These are phyloP conservation scores for Pichia sp. DNA, from an alignment of 1,139 yeast genomes.

Conservation along the genomic window DNA sequence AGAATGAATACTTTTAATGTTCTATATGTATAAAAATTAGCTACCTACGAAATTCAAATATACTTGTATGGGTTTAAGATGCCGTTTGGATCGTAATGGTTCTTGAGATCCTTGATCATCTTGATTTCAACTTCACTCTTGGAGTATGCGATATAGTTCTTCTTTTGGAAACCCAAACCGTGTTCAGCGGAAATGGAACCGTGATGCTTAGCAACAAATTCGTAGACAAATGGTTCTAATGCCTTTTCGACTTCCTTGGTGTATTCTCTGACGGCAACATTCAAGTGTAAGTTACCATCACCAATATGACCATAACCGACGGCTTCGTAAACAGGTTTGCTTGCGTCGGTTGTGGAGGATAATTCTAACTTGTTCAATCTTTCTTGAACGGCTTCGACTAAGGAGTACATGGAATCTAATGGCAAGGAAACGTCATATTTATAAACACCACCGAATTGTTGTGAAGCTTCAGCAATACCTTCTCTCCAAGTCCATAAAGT, in stretches of 20 bases:
- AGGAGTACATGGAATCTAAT: constrained; percentile 68
- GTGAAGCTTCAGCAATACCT: constrained; percentile 84
- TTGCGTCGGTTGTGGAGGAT: constrained; percentile 59
- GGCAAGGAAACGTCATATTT: constrained; percentile 96
- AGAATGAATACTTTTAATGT: no score
- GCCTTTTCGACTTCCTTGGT: constrained; percentile 70
- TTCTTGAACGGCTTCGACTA: constrained; percentile 71
- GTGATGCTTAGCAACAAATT: constrained; percentile 69
- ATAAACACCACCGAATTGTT: constrained; percentile 89
- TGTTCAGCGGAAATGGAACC: constrained; percentile 98
- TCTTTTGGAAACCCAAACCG: constrained; percentile 96
- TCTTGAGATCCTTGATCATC: constrained; percentile 73
- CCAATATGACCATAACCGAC: constrained; percentile 97
- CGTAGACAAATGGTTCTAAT: constrained; percentile 91
- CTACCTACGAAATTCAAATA: constrained; percentile 34
- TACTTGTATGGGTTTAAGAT: constrained; percentile 94
- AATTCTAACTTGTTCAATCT: constrained; percentile 57
- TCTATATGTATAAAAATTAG: background rate
- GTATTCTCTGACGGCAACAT: constrained; percentile 86
- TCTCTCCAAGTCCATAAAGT: constrained; percentile 97
- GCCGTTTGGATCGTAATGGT: constrained; percentile 84
- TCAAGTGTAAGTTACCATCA: constrained; percentile 92
- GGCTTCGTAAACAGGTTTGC: constrained; percentile 76
- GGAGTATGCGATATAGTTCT: constrained; percentile 80
- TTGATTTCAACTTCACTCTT: constrained; percentile 67